These are phyloP conservation scores for Linderniella brevidens DNA, from an alignment of 257 asterid species.

Conservation along the genomic window DNA sequence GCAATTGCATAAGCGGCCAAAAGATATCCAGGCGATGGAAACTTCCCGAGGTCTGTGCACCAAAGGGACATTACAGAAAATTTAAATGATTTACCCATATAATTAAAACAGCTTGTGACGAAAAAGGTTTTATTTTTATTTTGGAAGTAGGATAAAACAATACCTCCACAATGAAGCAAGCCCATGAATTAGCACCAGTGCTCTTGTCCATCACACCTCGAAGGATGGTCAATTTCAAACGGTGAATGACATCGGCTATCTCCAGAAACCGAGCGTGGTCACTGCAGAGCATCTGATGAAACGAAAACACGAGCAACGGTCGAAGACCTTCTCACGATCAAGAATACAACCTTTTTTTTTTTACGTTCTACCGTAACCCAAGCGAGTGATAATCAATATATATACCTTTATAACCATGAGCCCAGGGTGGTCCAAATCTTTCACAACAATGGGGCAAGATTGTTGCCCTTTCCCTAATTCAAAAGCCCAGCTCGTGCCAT, in stretches of 20 bases:
- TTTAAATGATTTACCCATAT: not conserved
- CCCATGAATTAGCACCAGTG: slow-evolving; percentile 33
- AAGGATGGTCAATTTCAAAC: slow-evolving; percentile 47
- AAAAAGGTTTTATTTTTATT: not conserved
- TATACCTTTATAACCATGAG: slow-evolving; percentile 82
- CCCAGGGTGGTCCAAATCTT: slow-evolving; percentile 73
- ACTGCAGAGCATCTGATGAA: slow-evolving; percentile 50
- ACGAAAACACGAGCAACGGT: slow-evolving; percentile 1
- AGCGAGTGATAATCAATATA: not conserved
- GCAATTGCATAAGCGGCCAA: slow-evolving; percentile 91
- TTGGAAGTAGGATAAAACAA: not conserved
- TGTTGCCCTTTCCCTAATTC: slow-evolving; percentile 48
- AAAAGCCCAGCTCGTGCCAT: slow-evolving; percentile 84
- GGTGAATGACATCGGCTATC: slow-evolving; percentile 67
- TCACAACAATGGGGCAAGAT: slow-evolving; percentile 61
- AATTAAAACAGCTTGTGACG: not conserved
- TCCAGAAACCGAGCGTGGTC: slow-evolving; percentile 67
- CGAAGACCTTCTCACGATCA: not conserved
- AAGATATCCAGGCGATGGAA: slow-evolving; percentile 87
- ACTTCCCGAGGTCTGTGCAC: slow-evolving; percentile 47
- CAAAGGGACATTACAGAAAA: not conserved
- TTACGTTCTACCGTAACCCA: no score
- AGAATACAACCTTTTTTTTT: not conserved
- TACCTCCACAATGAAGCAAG: slow-evolving; percentile 83
- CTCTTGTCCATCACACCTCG: slow-evolving; percentile 58